Base-by-base conservation (phyloP, 2,329 filamentous ascomycete genomes). In the Ceratocystis harringtonii region DNA sequence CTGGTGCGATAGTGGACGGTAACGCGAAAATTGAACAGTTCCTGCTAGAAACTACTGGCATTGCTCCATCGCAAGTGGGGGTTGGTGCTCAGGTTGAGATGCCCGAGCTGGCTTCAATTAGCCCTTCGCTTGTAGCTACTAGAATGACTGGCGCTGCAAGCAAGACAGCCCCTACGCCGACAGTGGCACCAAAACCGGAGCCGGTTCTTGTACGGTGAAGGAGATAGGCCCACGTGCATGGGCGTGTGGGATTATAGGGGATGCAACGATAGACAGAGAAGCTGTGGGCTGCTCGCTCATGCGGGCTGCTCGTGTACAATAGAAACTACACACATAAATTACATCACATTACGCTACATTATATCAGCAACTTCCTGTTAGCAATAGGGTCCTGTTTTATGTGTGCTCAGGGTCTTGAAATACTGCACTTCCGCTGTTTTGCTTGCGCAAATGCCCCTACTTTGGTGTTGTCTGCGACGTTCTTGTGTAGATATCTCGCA, bases 1-100 rank as follows among this genome's bases (percentile, higher is more conserved):
- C 79, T 17, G 84, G 84, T 19, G 72, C 73, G 66, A 69, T 89
- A 61, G 74, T 92, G n/a, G 77, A 85, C 70, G 85, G 85, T n/a
- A 70, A 74, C 43, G 71, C 78, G 71, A 74, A 72, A 65, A 80
- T 85, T 64, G 73, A 81, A 7, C 45, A 67, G 50, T 45, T 65
- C 30, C 60, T 67, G 28, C 44, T 63, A 5, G 52, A 67, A 7
- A 63, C 45, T 28, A 65, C 66, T 4, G 66, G 66, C 10, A 65
- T 67, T 45, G 63, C 63, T 4, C 66, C 66, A n/a, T 67, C 66
- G 58, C 50, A 64, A 45, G 36, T 66, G 12, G 65, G 62, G 12
- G 22, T 3, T 28, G 48, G 48, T 15, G 43, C 48, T 19, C 57
- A 58, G 17, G 60, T 65, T 22, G 43, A 65, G 32, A 63, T 67